Percentiles rank a stretch among this genome's conserved stretches.
phyloP scores from a whole-genome alignment of 148 eudicot species.

The Tetragonia tetragonoides region DNA sequence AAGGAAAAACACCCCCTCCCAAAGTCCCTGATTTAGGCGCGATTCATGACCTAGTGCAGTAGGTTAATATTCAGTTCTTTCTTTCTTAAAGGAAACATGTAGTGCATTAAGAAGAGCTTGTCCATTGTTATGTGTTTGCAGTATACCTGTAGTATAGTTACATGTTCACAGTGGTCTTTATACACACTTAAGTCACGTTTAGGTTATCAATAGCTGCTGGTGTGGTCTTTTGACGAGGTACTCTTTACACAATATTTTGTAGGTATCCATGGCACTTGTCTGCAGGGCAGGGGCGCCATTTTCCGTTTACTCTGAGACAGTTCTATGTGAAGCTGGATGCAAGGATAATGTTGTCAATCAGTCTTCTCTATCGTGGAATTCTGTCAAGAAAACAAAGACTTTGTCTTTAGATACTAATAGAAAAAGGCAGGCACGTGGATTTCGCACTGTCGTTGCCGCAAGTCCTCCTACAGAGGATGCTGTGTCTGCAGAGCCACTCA shows the following conservation, averaged over 20 bases:
- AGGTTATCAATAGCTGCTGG: not conserved
- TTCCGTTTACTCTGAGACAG: constrained; percentile 39
- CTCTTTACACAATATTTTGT: not conserved
- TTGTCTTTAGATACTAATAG: constrained; percentile 23
- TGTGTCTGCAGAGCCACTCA: constrained; percentile 75
- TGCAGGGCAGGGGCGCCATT: constrained; percentile 51
- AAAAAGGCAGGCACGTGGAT: constrained; percentile 37
- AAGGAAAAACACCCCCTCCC: too few relatives aligned
- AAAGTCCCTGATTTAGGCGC: too few relatives aligned
- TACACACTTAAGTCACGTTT: not conserved
- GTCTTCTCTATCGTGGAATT: constrained; percentile 31
- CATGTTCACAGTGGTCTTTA: not conserved
- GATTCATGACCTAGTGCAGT: too few relatives aligned
- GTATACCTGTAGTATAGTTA: not conserved
- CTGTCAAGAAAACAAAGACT: constrained; percentile 32
- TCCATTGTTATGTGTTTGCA: not conserved
- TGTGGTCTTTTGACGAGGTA: constrained; percentile 14
- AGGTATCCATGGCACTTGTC: constrained; percentile 66
- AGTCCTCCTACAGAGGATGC: constrained; percentile 91
- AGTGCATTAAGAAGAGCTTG: not conserved
- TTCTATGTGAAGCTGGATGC: constrained; percentile 36
- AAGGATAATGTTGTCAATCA: constrained; percentile 35
- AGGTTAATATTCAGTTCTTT: too few relatives aligned
- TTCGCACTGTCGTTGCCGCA: constrained; percentile 60
- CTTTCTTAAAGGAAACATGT: too few relatives aligned